phyloP scores from a whole-genome alignment of 2,329 filamentous ascomycete species.

The Epichloe festucae region DNA sequence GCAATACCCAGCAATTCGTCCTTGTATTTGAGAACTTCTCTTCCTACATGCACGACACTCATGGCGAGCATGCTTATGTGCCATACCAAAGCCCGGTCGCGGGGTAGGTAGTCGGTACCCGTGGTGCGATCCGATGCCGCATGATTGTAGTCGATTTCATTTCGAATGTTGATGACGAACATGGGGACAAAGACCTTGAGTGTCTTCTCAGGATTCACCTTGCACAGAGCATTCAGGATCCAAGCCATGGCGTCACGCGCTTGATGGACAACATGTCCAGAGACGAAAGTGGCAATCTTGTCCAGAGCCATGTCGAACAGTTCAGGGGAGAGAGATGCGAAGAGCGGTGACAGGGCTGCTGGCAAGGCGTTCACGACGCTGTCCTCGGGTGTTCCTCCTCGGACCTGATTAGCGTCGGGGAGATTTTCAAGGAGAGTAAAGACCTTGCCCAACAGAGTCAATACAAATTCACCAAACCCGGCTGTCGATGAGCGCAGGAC shows the following conservation, averaged over 20 bases:
- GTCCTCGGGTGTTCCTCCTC: slow-evolving; percentile 87
- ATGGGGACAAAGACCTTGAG: slow-evolving; percentile 84
- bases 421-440: slow-evolving; percentile 93
- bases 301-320: slow-evolving; percentile 85
- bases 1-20: slow-evolving; percentile 83
- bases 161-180: slow-evolving; percentile 80
- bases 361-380: slow-evolving; percentile 94
- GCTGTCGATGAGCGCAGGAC: slow-evolving; percentile 90
- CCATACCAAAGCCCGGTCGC: slow-evolving; percentile 90
- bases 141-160: slow-evolving; percentile 93
- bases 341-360: slow-evolving; percentile 77
- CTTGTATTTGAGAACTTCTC: slow-evolving; percentile 79
- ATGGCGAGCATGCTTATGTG: slow-evolving; percentile 95
- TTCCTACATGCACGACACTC: slow-evolving; percentile 92
- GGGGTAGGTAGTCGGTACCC: slow-evolving; percentile 81
- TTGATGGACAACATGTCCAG: slow-evolving; percentile 91
- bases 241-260: slow-evolving; percentile 97
- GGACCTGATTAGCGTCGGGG: slow-evolving; percentile 76
- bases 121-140: slow-evolving; percentile 90
- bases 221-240: slow-evolving; percentile 92
- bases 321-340: slow-evolving; percentile 82
- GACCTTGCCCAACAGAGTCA: slow-evolving; percentile 82
- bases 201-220: slow-evolving; percentile 88
- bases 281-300: slow-evolving; percentile 84
- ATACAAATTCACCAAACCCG: slow-evolving; percentile 82